A percentile compares a stretch with the other conserved stretches of the same genome.
These are phyloP conservation scores for Ceratobasidium sp. DNA, from an alignment of 1,284 basidiomycete genomes.

Conservation along the genomic window DNA sequence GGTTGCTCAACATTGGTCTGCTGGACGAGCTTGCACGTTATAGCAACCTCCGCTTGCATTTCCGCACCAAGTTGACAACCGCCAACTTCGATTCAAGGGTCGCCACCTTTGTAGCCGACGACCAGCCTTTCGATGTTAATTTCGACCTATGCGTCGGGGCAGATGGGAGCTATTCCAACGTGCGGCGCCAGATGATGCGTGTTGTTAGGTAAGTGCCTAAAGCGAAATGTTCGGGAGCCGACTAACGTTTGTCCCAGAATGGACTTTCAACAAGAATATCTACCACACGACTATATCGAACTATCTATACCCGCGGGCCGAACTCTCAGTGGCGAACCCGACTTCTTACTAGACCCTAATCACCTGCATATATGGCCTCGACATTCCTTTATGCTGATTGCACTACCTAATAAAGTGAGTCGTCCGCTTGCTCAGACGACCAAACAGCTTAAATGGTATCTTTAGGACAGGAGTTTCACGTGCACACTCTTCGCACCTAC, in stretches of 20 bases:
- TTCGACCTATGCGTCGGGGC: constrained; percentile 91
- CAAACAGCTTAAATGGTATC: constrained; percentile 1
- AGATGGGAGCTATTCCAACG: constrained; percentile 88
- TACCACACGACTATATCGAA: constrained; percentile 95
- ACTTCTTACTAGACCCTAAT: constrained; percentile 89
- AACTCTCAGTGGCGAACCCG: constrained; percentile 66
- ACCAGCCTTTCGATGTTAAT: constrained; percentile 59
- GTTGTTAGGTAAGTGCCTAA: constrained; percentile 74
- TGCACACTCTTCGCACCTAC: constrained; percentile 94
- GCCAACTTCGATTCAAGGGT: constrained; percentile 77
- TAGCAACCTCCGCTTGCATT: constrained; percentile 75
- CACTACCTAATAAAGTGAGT: constrained; percentile 91
- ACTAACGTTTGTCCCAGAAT: constrained; percentile 67
- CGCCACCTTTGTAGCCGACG: constrained; percentile 55
- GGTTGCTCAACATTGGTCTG: constrained; percentile 87
- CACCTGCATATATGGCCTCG: constrained; percentile 99
- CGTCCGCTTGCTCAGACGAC: too few species aligned
- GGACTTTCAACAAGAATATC: constrained; percentile 94
- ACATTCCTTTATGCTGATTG: constrained; percentile 98
- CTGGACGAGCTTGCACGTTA: constrained; percentile 73
- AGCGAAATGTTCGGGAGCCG: constrained; percentile 49
- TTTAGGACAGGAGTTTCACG: constrained; percentile 84
- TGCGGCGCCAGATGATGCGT: constrained; percentile 89
- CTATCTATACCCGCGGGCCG: constrained; percentile 90
- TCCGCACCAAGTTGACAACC: constrained; percentile 80